Conservation (phyloP, 140 eudicot genomes). For the Anethum foeniculum region DNA sequence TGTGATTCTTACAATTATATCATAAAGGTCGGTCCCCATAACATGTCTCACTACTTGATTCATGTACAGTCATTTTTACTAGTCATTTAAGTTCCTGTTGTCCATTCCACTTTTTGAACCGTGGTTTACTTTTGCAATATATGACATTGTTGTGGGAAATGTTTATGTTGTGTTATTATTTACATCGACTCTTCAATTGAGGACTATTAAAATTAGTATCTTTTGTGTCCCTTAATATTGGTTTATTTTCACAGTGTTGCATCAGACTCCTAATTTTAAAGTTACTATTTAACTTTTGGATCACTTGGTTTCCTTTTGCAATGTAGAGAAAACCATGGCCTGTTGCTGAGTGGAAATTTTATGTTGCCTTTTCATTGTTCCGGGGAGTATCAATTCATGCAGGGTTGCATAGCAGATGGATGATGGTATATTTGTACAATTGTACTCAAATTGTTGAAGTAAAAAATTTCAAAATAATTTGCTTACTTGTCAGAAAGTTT, state of each 20-base stretch:
- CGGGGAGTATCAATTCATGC: conserved; percentile 96
- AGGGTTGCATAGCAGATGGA: conserved; percentile 81
- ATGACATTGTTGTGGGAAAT: conserved; percentile 66
- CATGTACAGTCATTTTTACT: not conserved
- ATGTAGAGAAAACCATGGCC: conserved; percentile 91
- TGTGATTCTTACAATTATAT: not conserved
- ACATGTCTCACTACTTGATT: too few relatives aligned
- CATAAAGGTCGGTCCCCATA: not conserved
- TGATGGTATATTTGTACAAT: conserved; percentile 39
- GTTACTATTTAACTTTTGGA: not conserved
- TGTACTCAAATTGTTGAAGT: not conserved
- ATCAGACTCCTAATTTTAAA: not conserved
- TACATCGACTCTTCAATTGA: not conserved
- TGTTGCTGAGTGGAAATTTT: conserved; percentile 75
- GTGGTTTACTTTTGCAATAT: not conserved
- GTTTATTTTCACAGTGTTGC: not conserved
- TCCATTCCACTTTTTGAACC: not conserved
- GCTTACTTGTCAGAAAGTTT: too few relatives aligned
- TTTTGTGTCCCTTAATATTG: not conserved
- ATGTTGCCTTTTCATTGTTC: conserved; percentile 83
- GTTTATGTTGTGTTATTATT: conserved; percentile 27
- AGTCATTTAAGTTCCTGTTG: not conserved
- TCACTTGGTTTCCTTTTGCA: conserved; percentile 10
- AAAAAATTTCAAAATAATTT: too few relatives aligned
- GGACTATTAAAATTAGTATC: not conserved